Evolutionary conservation across 176 grass and related monocot species (phyloP).

Genomic region (Puccinellia tenuiflora): DNA sequence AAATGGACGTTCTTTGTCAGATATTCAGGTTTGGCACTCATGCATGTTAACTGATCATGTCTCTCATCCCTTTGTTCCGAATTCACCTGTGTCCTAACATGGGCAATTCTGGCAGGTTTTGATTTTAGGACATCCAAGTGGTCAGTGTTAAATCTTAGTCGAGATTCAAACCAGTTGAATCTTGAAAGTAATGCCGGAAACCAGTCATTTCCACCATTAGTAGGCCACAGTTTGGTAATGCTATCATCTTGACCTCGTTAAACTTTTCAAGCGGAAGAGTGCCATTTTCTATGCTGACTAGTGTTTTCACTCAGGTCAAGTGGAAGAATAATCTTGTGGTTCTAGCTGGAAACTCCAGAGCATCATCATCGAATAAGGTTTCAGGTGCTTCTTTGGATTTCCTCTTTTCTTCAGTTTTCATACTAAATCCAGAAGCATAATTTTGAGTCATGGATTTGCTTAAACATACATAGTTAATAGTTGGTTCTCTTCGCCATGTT

Average conservation of each 20-base stretch:
- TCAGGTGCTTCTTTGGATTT: conserved; percentile 46
- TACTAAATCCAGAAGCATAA: not conserved
- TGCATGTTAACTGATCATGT: not conserved
- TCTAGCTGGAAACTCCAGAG: conserved; percentile 69
- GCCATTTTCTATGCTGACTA: not conserved
- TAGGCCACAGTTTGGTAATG: conserved; percentile 82
- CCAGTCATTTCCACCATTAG: conserved; percentile 53
- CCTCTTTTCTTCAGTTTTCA: conserved; percentile 9
- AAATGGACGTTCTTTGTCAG: conserved; percentile 83
- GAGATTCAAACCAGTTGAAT: conserved; percentile 38
- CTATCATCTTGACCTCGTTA: not conserved
- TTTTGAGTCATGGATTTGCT: not conserved
- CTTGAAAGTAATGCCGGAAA: conserved; percentile 35
- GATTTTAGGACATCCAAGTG: conserved; percentile 82
- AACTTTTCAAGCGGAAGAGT: not conserved
- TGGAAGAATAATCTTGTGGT: conserved; percentile 77
- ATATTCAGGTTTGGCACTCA: conserved; percentile 54
- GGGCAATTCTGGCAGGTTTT: conserved; percentile 46
- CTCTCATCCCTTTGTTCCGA: not conserved
- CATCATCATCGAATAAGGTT: conserved; percentile 50
- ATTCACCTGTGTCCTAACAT: not conserved
- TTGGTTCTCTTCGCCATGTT: not conserved
- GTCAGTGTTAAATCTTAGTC: conserved; percentile 46
- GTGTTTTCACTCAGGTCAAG: conserved; percentile 48
- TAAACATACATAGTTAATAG: not conserved